These are phyloP conservation scores for Sphaceloma murrayae DNA, from an alignment of 2,329 filamentous ascomycete genomes.

Conservation along the genomic window DNA sequence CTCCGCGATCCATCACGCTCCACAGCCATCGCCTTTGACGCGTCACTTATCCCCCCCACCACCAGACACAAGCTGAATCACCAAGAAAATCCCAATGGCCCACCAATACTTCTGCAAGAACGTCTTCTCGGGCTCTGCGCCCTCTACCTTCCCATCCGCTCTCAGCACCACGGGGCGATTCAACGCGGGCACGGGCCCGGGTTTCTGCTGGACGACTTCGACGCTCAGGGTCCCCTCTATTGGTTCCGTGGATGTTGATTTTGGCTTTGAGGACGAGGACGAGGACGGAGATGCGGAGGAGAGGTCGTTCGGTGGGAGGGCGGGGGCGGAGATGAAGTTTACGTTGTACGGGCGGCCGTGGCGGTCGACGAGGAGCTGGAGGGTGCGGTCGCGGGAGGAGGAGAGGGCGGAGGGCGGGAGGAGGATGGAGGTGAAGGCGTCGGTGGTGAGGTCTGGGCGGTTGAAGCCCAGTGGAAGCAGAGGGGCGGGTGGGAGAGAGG, in stretches of 20 bases:
- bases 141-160: slow-evolving; percentile 43
- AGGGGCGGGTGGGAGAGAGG: slow-evolving; percentile 27
- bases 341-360: slow-evolving; percentile 38
- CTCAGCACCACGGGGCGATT: slow-evolving; percentile 49
- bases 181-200: slow-evolving; percentile 35
- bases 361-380: slow-evolving; percentile 36
- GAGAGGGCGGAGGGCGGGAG: slow-evolving; percentile 37
- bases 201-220: slow-evolving; percentile 27
- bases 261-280: too few relatives aligned
- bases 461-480: slow-evolving; percentile 38
- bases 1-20: background rate
- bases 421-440: slow-evolving; percentile 37
- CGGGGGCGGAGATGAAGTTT: slow-evolving; percentile 32
- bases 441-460: slow-evolving; percentile 25
- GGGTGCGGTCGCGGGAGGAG: slow-evolving; percentile 34
- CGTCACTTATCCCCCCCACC: slow-evolving; percentile 28
- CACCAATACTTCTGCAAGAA: slow-evolving; percentile 48
- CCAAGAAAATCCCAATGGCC: slow-evolving; percentile 39
- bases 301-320: too few relatives aligned
- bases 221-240: slow-evolving; percentile 33
- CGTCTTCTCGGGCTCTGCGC: slow-evolving; percentile 39
- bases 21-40: background rate
- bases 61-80: slow-evolving; percentile 38
- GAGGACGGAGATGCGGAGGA: too few relatives aligned
- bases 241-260: too few relatives aligned